These are phyloP conservation scores for Didymella arachidicola DNA, from an alignment of 2,329 filamentous ascomycete species.

Conservation along the genomic window DNA sequence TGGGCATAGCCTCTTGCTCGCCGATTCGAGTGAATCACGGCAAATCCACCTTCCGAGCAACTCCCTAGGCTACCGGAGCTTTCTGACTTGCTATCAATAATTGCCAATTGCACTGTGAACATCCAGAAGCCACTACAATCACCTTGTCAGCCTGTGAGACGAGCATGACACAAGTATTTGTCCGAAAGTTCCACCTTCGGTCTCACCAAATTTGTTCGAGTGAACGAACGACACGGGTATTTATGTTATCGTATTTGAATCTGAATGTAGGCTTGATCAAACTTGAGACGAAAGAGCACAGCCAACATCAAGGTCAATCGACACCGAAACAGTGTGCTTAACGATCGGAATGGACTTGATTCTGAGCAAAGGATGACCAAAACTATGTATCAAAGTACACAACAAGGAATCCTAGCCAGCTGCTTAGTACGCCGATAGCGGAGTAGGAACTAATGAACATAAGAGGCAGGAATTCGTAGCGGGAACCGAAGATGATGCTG, in stretches of 20 bases:
- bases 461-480: slow-evolving; percentile 87
- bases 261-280: background rate
- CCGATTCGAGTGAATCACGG: slow-evolving; percentile 1
- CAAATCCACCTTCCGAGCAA: slow-evolving; percentile 6
- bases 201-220: background rate
- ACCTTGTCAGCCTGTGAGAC: background rate
- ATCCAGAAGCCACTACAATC: background rate
- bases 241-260: background rate
- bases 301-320: background rate
- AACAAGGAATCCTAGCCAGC: slow-evolving; percentile 93
- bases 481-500: slow-evolving; percentile 79
- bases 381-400: slow-evolving; percentile 73
- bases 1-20: slow-evolving; percentile 16
- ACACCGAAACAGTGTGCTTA: no score
- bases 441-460: slow-evolving; percentile 98
- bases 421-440: slow-evolving; percentile 91
- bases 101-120: background rate
- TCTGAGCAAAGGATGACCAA: background rate
- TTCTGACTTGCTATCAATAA: background rate
- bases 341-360: background rate
- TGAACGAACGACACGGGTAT: background rate
- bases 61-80: no score
- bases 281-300: background rate
- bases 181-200: background rate
- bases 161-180: background rate